Base-by-base conservation (phyloP, 768 basidiomycete genomes). In the Cystobasidium ongulense region DNA sequence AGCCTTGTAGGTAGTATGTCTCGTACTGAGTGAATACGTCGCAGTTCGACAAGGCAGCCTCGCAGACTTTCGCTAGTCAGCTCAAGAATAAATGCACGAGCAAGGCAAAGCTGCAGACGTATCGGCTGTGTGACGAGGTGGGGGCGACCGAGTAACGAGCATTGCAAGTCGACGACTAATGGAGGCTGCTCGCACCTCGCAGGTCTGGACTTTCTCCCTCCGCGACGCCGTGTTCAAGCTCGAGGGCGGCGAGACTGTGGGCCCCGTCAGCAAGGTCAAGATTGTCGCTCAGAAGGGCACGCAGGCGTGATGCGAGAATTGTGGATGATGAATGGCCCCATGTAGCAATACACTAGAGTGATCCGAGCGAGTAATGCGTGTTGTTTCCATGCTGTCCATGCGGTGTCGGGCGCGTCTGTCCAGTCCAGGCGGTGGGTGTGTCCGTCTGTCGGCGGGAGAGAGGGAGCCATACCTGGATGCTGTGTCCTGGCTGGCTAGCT, bases 181-280 rank as follows among this genome's bases (percentile, higher is more conserved):
- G 43, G 43, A 13, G 43, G 13, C 13, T 46, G n/a, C n/a, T 5
- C 25, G 33, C 64, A 38, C 35, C 10, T 39, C 0, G 0, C 73
- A 84, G 80, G 95, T 98, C 61, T 98, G 96, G 96, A 98, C 95
- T 66, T 99, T 98, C 82, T 90, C 95, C 75, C 90, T 97, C 63
- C 91, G 92, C 81, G 88, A 94, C 77, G 89, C 94, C 10, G 83
- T 84, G 18, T 95, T 99, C 83, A 97, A 97, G 83, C 92, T 98
- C 89, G 96, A 99, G 54, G 74, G 72, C 54, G 65, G 57, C 86
- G 88, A 76, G 90, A 89, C 81, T 88, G 91, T 79, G 83, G 87
- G 80, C 87, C 92, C 72, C 83, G 81, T 46, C 85, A 85, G 86
- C 33, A 87, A 90, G 81, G 91, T 96, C 82, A 96, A 97, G 85